Evolutionary conservation across 2,329 filamentous ascomycete genomes (phyloP), one percentile per base, ranked within the genome.

Genomic region (Aspergillus puulaauensis): DNA sequence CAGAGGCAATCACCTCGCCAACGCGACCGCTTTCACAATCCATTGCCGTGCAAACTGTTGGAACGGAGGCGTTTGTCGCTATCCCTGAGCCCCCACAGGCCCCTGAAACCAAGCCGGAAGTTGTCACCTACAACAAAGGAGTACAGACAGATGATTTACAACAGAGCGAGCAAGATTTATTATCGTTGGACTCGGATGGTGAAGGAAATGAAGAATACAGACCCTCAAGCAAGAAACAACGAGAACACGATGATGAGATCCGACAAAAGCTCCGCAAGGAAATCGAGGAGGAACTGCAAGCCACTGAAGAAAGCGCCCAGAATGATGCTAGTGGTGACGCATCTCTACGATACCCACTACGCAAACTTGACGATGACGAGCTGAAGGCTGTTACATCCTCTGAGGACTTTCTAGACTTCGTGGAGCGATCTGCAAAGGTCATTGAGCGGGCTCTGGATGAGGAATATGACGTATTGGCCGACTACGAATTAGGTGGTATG

Each of bases 121-220:
- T 96, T 59, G 92, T 96, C 70, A 96, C 92, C 53, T 99, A 99
- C 81, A 98, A 90, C 82, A 98, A 97, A 79, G 93, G 88, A 56
- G 92, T 98, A 21, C 96, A 99, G 75, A 97, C 95, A 15, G 86
- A 89, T 68, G 86, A 88, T 61, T 90, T 90, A 86, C 80, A 82
- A 17, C 76, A 77, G 6, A 79, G 81, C 5, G 78, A 80, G 56
- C 78, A 83, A 27, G 78, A 81, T 35, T 79, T 82, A 33, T 77
- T 82, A 1, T 80, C 82, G 48, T 82, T 85, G 8, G 84, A 84
- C 31, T 82, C 84, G 23, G 88, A 92, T 31, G 80, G 82, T 31
- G 88, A 89, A 21, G 84, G 86, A 40, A 5, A 23, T 31, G 27
- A 40, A 9, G 70, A 77, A 9, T 76, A 82, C 47, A 96, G 93